Base-by-base conservation (phyloP, 2,329 filamentous ascomycete genomes). In the Dryadomyces quercus-mongolicae region DNA sequence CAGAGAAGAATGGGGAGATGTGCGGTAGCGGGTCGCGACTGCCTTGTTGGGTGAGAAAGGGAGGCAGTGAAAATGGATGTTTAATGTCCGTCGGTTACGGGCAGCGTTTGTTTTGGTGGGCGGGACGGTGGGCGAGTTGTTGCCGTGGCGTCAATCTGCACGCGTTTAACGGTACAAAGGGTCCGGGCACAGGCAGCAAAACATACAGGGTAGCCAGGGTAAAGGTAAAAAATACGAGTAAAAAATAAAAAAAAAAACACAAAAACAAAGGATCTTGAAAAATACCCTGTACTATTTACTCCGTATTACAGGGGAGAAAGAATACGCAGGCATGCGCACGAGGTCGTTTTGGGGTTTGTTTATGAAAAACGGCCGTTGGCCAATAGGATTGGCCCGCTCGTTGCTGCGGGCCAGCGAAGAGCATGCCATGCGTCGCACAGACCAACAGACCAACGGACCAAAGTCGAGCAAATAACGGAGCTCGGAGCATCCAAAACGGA, bases 101-200 rank as follows among this genome's bases (percentile, higher is more conserved):
- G 34, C 13, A n/a, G n/a, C 34, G 7, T 40, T 40, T 40, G 36
- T 25, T 47, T 38, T 40, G 43, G n/a, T 50, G 25, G 25, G 8
- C 25, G 25, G 25, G 8, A 31, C 25, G 25, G 25, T 31, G 25
- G 25, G 25, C 25, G 25, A 5, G n/a, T 8, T 57, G 57, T 58
- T 58, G 57, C 57, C 51, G 50, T 55, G 54, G 57, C 54, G 46
- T 49, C 57, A 49, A 38, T 49, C 47, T 21, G 31, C n/a, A 31
- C 47, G 47, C 31, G 47, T 25, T 25, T 31, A 16, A n/a, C n/a
- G n/a, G n/a, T n/a, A n/a, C n/a, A n/a, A n/a, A n/a, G n/a, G n/a
- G n/a, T n/a, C n/a, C n/a, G n/a, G n/a, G n/a, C n/a, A n/a, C n/a
- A n/a, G n/a, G n/a, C n/a, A n/a, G n/a, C n/a, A n/a, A n/a, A n/a